Evolutionary conservation across 75 land plant species (phyloP), one percentile per base, ranked within the genome.

Genomic region (Cupressus sempervirens): DNA sequence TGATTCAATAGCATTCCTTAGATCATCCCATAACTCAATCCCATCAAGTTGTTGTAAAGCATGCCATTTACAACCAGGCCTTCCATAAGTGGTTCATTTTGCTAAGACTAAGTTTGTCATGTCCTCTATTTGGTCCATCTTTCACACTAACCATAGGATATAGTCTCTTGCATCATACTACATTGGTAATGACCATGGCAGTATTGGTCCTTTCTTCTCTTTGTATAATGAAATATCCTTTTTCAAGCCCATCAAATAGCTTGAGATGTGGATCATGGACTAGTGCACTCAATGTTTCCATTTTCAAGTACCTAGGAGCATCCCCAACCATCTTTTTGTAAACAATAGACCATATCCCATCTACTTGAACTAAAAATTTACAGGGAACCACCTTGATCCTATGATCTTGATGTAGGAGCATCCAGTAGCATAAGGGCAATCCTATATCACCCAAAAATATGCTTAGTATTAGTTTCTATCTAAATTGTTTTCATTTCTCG

Each of bases 311-410:
- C 48, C 90, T 88, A 50, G 88, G 88, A 56, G 46, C 68, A 79
- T 88, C 90, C 26, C 90, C 90, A 48, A 88, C 81, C 90, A 88
- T 79, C 50, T 81, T 58, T 53, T 87, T 87, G 30, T 88, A 84
- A 79, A 88, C 85, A 43, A 14, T 20, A 35, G 90, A 88, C 85
- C 84, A 76, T 41, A 88, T 56, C 36, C 90, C 90, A 84, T 88
- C 90, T 30, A 88, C 84, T 13, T 88, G 88, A 6, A 88, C 83
- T 15, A 88, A 41, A 68, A 88, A 45, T 50, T 86, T 88, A n/a
- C 80, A 77, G 45, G 80, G 80, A 77, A 77, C 45, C 46, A 41
- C 40, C 26, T 41, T 77, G 46, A 77, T 41, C 23, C 20, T 76
- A 34, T 76, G 20, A 76, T 38, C 79, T 14, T 35, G n/a, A n/a